A percentile compares a stretch with the other conserved stretches of the same genome.
These are phyloP conservation scores for Knufia fluminis DNA, from an alignment of 2,329 filamentous ascomycete genomes.

Conservation along the genomic window DNA sequence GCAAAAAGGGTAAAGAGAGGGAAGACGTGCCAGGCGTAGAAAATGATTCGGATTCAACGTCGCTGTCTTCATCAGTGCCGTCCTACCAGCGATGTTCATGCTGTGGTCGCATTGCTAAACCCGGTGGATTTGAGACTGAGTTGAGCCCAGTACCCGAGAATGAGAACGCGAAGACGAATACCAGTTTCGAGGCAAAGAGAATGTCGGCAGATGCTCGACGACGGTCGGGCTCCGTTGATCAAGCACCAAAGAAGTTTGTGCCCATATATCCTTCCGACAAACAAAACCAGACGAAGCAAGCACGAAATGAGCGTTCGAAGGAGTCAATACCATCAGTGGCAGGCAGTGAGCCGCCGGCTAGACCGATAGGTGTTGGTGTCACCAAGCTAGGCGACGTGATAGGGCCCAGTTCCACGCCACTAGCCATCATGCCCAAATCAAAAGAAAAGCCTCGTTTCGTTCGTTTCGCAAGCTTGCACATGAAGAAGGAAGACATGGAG, in stretches of 20 bases:
- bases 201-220: slow-evolving; percentile 11
- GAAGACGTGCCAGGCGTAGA: slow-evolving; percentile 12
- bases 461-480: slow-evolving; percentile 20
- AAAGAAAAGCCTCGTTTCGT: slow-evolving; percentile 14
- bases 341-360: not conserved
- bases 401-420: slow-evolving; percentile 10
- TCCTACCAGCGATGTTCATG: slow-evolving; percentile 20
- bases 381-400: slow-evolving; percentile 8
- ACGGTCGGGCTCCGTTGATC: slow-evolving; percentile 15
- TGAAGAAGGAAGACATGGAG: slow-evolving; percentile 8
- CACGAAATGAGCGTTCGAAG: slow-evolving; percentile 14
- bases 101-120: slow-evolving; percentile 20
- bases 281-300: slow-evolving; percentile 18
- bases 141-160: slow-evolving; percentile 23
- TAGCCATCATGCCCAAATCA: slow-evolving; percentile 12
- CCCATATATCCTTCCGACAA: slow-evolving; percentile 21
- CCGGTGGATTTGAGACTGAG: slow-evolving; percentile 14
- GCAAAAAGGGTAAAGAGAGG: slow-evolving; percentile 19
- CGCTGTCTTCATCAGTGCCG: not conserved
- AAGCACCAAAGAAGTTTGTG: slow-evolving; percentile 11
- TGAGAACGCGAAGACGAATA: slow-evolving; percentile 21
- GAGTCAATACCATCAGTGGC: not conserved
- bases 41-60: not conserved
- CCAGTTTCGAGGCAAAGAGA: slow-evolving; percentile 20
- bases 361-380: not conserved